Evolutionary conservation across 208 protist species (phyloP).

Genomic region (Leishmania aethiopica): DNA sequence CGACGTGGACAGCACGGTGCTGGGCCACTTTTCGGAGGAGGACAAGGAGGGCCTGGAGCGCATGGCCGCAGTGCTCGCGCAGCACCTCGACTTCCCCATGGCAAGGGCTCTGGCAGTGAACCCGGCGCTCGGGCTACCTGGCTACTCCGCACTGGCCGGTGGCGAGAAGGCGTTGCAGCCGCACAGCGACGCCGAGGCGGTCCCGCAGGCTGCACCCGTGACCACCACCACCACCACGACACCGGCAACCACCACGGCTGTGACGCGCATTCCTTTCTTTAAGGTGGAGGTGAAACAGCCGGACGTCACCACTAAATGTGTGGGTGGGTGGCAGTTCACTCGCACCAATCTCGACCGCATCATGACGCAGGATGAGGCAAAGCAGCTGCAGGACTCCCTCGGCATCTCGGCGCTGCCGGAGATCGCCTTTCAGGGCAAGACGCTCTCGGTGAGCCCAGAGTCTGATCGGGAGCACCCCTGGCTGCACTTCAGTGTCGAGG

Average conservation of each 20-base stretch:
- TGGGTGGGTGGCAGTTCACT: conserved; percentile 64
- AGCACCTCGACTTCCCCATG: conserved; percentile 73
- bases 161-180: conserved; percentile 18
- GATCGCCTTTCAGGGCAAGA: conserved; percentile 73
- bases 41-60: conserved; percentile 62
- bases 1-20: conserved; percentile 79
- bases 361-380: conserved; percentile 59
- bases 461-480: conserved; percentile 27
- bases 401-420: conserved; percentile 68
- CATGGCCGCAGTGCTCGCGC: conserved; percentile 55
- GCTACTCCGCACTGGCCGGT: conserved; percentile 26
- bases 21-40: conserved; percentile 67
- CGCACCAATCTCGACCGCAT: conserved; percentile 67
- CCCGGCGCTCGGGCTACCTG: conserved; percentile 31
- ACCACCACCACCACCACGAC: neutral
- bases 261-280: conserved; percentile 43
- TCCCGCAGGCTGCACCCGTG: neutral
- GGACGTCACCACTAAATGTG: conserved; percentile 25
- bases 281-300: conserved; percentile 41
- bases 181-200: conserved; percentile 6
- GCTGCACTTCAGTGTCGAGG: conserved; percentile 53
- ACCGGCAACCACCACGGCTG: conserved; percentile 13
- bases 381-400: conserved; percentile 43
- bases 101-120: conserved; percentile 49
- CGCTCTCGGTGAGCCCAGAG: conserved; percentile 41